These are phyloP conservation scores for Gnomoniopsis sp. DNA, from an alignment of 2,329 filamentous ascomycete species.

Conservation along the genomic window DNA sequence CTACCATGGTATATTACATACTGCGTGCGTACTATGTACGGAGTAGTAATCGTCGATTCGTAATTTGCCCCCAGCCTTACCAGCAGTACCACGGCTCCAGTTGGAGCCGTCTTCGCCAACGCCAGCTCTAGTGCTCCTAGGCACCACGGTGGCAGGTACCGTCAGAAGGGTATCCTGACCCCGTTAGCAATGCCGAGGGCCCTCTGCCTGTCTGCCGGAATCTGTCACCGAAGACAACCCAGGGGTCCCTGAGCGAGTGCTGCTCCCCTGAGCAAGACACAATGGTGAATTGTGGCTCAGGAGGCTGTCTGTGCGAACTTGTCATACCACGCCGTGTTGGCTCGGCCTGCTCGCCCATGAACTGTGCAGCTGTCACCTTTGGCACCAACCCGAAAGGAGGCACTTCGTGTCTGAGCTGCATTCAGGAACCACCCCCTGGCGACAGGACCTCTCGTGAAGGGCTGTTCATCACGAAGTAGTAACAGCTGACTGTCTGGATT, in stretches of 20 bases:
- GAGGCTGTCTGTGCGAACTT: slow-evolving; percentile 1
- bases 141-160: too few species aligned
- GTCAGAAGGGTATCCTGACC: too few species aligned
- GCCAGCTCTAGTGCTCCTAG: background rate
- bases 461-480: too few species aligned
- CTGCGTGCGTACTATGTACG: too few species aligned
- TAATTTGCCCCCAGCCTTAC: background rate
- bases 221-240: background rate
- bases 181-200: too few species aligned
- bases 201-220: background rate
- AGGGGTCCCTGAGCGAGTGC: background rate
- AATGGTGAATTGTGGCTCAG: slow-evolving; percentile 2
- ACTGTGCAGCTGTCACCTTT: slow-evolving; percentile 2
- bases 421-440: too few species aligned
- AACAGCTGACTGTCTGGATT: too few species aligned
- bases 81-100: background rate
- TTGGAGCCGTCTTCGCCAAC: background rate
- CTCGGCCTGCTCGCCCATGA: background rate
- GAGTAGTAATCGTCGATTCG: background rate
- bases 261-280: background rate
- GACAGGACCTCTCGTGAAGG: too few species aligned
- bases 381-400: slow-evolving; percentile 1
- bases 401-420: too few species aligned
- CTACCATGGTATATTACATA: too few species aligned
- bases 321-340: background rate